Evolutionary conservation across 1,139 yeast species (phyloP), one percentile per base, ranked within the genome.

Genomic region (Blastobotrys illinoisensis): DNA sequence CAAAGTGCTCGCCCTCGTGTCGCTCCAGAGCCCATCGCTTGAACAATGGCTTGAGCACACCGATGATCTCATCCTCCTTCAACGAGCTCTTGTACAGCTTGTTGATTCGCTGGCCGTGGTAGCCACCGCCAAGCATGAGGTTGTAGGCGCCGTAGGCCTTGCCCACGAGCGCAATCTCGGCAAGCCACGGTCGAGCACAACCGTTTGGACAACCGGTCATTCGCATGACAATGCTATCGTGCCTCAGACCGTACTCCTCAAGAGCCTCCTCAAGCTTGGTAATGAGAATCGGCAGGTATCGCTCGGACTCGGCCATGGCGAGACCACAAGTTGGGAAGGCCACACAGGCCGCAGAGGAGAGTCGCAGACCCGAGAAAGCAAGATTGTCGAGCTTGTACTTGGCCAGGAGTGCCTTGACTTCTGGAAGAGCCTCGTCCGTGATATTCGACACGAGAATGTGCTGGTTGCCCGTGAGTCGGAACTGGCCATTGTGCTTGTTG

Each of bases 171-270:
- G 98, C 98, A 56, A 93, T 83, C 73, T 93, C 99, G 2, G 97
- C 98, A 54, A 93, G 76, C 97, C 97, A 93, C 20, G 98, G 98
- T 72, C 99, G 84, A 24, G 99, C 93, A 78, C 99, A 93, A 62
- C 98, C 99, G 71, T 93, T 93, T 56, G 98, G 97, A 79, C 99
- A 93, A 59, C 99, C 99, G 47, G 98, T 90, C 97, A 93, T 91
- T 76, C 99, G 84, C 96, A 93, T 88, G 32, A 90, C 96, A 62
- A 93, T 81, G 6, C 96, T 85, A 71, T 93, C 98, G 68, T 90
- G 97, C 70, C 97, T 86, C 64, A 93, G 80, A 5, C 99, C 99
- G 62, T 84, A 84, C 66, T 90, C 96, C 72, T 91, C 98, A 59
- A 93, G 78, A 6, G 90, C 83, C 13, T 76, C 81, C 72, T 93